Evolutionary conservation across 306 rosid species (phyloP), one percentile per base, ranked within the genome.

Genomic region (Cucurbita pepo): DNA sequence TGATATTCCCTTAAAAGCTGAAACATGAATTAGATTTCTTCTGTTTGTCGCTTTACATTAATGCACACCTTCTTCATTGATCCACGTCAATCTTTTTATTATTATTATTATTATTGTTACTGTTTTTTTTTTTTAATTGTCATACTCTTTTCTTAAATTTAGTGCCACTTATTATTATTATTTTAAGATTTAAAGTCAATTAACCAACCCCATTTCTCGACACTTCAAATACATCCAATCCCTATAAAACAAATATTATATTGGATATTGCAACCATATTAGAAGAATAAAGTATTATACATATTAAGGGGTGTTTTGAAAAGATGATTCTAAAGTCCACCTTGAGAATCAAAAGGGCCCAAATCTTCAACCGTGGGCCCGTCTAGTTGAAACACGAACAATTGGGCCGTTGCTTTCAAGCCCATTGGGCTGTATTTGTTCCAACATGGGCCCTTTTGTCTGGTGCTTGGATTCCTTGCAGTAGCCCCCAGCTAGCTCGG

Each of bases 1-100:
- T 50, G n/a, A 69, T 69, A 51, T 51, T 69, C 74, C 74, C 50
- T 69, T 69, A 69, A 25, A 30, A 69, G 58, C 55, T 69, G 73
- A 69, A 69, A 69, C 74, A 30, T 34, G 6, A 51, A 50, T 69
- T 25, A 18, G 5, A 8, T 50, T 45, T 69, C 22, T 6, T 69
- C 47, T 69, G 74, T 69, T 69, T 51, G 74, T 69, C 74, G 51
- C 51, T 69, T 14, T 50, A 69, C 41, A 51, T 50, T 50, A 69
- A 69, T 51, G 59, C 9, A 25, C 59, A 48, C 15, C 11, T 30
- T 9, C 47, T 30, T 9, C 47, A 16, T 15, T 5, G 30, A 34
- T 69, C n/a, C 74, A 67, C 1, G 38, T 65, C 37, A 10, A 10
- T 21, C 30, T 44, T 36, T 19, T 36, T 16, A 14, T 15, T 37